These are phyloP conservation scores for Tubosaeta brunneosetosa DNA, from an alignment of 768 basidiomycete species.

Conservation along the genomic window DNA sequence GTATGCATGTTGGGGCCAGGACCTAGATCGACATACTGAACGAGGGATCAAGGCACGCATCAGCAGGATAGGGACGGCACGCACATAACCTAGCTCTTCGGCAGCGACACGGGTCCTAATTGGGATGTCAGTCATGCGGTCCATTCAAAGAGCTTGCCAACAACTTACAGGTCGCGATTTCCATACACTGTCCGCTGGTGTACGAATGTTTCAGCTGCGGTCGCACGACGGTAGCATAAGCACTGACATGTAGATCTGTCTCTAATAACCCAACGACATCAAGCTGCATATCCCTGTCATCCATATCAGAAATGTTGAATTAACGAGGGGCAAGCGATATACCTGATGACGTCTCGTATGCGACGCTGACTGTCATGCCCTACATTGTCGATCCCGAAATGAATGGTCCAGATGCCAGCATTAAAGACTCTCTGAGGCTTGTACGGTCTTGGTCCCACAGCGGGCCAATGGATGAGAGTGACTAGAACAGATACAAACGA, in stretches of 20 bases:
- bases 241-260: slow-evolving; percentile 76
- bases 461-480: slow-evolving; percentile 53
- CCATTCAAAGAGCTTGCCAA: background rate
- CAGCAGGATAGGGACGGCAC: slow-evolving; percentile 22
- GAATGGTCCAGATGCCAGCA: slow-evolving; percentile 88
- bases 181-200: slow-evolving; percentile 68
- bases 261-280: slow-evolving; percentile 85
- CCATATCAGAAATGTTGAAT: background rate
- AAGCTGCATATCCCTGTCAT: slow-evolving; percentile 67
- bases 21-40: slow-evolving; percentile 80
- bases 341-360: slow-evolving; percentile 49
- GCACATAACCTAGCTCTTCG: slow-evolving; percentile 77
- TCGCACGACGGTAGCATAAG: background rate
- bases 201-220: background rate
- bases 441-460: slow-evolving; percentile 48
- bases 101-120: slow-evolving; percentile 67
- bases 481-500: slow-evolving; percentile 47
- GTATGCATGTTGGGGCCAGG: slow-evolving; percentile 87
- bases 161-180: slow-evolving; percentile 71
- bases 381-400: slow-evolving; percentile 63
- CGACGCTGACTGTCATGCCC: slow-evolving; percentile 34
- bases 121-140: slow-evolving; percentile 1
- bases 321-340: slow-evolving; percentile 33
- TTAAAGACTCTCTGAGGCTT: slow-evolving; percentile 65
- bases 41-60: background rate